Percentiles rank a stretch among this genome's conserved stretches.
These are phyloP conservation scores for Amylocystis lapponica DNA, from an alignment of 768 basidiomycete genomes.

Conservation along the genomic window DNA sequence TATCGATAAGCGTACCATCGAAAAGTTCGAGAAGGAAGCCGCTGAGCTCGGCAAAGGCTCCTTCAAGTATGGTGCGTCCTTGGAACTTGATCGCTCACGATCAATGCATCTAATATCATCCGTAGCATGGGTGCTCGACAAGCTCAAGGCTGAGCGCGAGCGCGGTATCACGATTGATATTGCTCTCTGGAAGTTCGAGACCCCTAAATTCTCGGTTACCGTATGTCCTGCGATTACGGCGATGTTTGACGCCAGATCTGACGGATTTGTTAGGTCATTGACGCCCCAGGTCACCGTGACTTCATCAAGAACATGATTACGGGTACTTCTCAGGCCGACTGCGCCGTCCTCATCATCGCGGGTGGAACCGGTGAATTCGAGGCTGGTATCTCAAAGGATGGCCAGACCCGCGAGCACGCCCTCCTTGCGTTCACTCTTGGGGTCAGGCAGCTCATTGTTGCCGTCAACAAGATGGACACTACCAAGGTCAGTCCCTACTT, in stretches of 20 bases:
- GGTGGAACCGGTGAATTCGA: slow-evolving; percentile 99
- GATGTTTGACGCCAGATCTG: background rate
- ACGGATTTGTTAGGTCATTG: slow-evolving; percentile 70
- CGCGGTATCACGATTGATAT: slow-evolving; percentile 99
- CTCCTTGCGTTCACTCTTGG: slow-evolving; percentile 99
- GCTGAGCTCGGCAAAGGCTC: slow-evolving; percentile 99
- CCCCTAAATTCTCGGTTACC: slow-evolving; percentile 91
- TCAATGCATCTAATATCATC: slow-evolving; percentile 21
- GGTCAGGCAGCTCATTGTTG: slow-evolving; percentile 99
- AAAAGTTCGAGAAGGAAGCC: slow-evolving; percentile 99
- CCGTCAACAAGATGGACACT: slow-evolving; percentile 99
- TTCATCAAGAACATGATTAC: slow-evolving; percentile 99
- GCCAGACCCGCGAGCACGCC: slow-evolving; percentile 99
- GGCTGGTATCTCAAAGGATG: slow-evolving; percentile 99
- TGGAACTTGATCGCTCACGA: slow-evolving; percentile 3
- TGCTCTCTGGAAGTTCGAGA: slow-evolving; percentile 99
- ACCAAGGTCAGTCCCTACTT: slow-evolving; percentile 60
- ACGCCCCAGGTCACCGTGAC: slow-evolving; percentile 99
- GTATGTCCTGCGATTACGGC: slow-evolving; percentile 56
- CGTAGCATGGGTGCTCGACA: slow-evolving; percentile 99
- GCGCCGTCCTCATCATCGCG: slow-evolving; percentile 99
- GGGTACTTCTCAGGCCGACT: slow-evolving; percentile 99
- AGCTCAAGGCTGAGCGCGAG: slow-evolving; percentile 99
- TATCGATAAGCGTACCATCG: slow-evolving; percentile 99
- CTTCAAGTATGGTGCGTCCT: slow-evolving; percentile 85